Percentiles rank a stretch among this genome's conserved stretches.
These are phyloP conservation scores for Vigna unguiculata DNA, from an alignment of 306 rosid genomes.

Conservation along the genomic window DNA sequence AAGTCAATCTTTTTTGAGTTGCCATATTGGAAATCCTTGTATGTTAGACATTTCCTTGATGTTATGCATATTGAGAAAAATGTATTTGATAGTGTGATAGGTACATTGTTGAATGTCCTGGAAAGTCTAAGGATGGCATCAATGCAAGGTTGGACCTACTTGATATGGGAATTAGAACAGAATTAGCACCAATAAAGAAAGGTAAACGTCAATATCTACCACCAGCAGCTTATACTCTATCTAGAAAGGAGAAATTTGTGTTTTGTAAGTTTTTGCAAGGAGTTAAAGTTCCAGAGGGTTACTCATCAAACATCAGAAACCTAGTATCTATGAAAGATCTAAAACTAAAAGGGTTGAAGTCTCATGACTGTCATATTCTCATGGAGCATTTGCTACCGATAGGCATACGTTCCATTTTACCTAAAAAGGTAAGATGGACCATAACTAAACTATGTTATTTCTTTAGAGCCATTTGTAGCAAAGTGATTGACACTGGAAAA, in stretches of 20 bases:
- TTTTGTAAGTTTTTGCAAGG: background rate
- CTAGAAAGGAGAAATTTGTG: background rate
- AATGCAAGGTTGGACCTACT: background rate
- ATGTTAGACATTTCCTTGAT: background rate
- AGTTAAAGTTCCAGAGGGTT: background rate
- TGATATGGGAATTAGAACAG: background rate
- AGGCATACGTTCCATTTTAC: too few relatives aligned
- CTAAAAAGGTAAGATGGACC: too few relatives aligned
- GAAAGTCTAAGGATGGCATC: background rate
- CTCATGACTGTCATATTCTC: too few relatives aligned
- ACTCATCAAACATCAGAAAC: background rate
- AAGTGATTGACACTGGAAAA: too few relatives aligned
- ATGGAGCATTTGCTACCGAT: too few relatives aligned
- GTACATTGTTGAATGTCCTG: background rate
- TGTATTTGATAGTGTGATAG: background rate
- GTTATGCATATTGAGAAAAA: background rate
- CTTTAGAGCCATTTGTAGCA: too few relatives aligned
- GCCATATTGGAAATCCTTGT: background rate
- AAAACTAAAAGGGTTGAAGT: background rate
- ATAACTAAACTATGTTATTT: too few relatives aligned
- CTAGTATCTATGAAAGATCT: background rate
- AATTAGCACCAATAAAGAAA: background rate
- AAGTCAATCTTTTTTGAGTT: background rate
- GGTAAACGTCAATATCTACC: background rate
- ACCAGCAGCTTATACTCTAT: background rate